Conservation (phyloP, 257 asterid genomes). For the Fraxinus americana region DNA sequence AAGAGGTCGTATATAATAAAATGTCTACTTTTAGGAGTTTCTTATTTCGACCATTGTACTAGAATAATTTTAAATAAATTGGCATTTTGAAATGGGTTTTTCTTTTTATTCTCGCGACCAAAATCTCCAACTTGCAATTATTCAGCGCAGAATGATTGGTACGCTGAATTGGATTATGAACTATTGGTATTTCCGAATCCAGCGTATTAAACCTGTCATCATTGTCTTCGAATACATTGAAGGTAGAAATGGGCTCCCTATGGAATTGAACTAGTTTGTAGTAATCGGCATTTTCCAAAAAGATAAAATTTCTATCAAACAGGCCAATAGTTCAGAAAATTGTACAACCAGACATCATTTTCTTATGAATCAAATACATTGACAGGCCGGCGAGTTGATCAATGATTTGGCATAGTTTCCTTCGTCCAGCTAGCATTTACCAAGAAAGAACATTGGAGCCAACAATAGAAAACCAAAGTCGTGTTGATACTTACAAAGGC, state of each 20-base stretch:
- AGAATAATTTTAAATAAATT: neutral
- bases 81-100: neutral
- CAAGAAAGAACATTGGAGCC: neutral
- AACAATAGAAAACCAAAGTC: neutral
- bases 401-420: neutral
- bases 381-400: slow-evolving; percentile 6
- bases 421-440: neutral
- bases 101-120: too few relatives aligned
- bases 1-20: too few relatives aligned
- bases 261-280: neutral
- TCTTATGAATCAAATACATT: neutral
- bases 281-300: too few relatives aligned
- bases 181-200: too few relatives aligned
- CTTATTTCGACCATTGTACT: neutral
- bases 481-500: neutral
- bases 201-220: too few relatives aligned
- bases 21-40: too few relatives aligned
- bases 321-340: neutral
- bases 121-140: too few relatives aligned
- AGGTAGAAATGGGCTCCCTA: neutral
- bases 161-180: too few relatives aligned
- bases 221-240: neutral
- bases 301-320: neutral
- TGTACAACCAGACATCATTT: neutral
- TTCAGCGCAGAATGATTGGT: too few relatives aligned